These are phyloP conservation scores for Dacryopinax spathularia DNA, from an alignment of 768 basidiomycete species.

Conservation along the genomic window DNA sequence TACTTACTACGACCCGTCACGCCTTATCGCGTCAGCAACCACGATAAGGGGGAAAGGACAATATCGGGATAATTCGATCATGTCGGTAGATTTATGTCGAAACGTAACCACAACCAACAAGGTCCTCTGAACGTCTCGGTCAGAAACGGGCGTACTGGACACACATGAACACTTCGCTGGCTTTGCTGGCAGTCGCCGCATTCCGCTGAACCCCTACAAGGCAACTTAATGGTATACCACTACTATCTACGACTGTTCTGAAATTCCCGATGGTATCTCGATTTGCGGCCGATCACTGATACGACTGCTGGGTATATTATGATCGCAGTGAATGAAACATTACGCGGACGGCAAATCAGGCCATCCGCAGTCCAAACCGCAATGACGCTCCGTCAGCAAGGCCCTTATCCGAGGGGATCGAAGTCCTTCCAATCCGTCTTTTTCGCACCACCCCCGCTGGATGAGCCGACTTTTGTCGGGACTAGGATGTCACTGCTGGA, in stretches of 20 bases:
- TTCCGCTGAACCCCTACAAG: too few species aligned
- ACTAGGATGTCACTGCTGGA: slow-evolving; percentile 25
- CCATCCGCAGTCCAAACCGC: neutral
- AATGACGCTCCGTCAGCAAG: neutral
- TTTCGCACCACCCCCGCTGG: slow-evolving; percentile 31
- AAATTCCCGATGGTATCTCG: neutral
- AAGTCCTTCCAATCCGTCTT: slow-evolving; percentile 72
- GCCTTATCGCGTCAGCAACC: neutral
- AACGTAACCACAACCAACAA: too few species aligned
- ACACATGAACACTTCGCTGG: too few species aligned
- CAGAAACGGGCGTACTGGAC: too few species aligned
- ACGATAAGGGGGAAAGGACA: too few species aligned
- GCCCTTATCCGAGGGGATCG: slow-evolving; percentile 50
- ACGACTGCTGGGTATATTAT: neutral
- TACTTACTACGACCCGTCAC: neutral
- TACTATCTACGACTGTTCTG: neutral
- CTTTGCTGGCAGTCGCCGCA: too few species aligned
- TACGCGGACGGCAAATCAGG: neutral
- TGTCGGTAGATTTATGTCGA: too few species aligned
- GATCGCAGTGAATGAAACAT: neutral
- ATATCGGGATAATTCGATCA: too few species aligned
- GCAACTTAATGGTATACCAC: too few species aligned
- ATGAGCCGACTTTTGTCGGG: slow-evolving; percentile 48
- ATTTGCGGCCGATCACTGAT: neutral
- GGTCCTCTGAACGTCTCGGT: too few species aligned